A percentile compares a stretch with the other conserved stretches of the same genome.
Evolutionary conservation across 2,329 filamentous ascomycete species (phyloP).

Genomic region (Blastomyces emzantsi): DNA sequence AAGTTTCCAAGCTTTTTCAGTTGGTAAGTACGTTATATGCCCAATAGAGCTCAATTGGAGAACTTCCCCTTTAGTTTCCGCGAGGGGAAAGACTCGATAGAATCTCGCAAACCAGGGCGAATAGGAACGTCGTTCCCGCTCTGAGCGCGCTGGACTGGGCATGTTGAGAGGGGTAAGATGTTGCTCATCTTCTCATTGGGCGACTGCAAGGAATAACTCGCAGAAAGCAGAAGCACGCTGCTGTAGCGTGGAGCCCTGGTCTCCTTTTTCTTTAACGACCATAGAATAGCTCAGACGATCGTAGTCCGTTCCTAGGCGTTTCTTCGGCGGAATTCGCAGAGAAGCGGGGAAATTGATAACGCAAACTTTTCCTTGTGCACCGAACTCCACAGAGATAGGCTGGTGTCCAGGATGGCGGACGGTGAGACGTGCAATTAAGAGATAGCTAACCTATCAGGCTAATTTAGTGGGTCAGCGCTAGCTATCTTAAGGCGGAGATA

Average conservation of each 20-base stretch:
- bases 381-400: not conserved
- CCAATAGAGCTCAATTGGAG: too few species aligned
- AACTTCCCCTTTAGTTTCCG: not conserved
- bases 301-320: not conserved
- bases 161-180: not conserved
- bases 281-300: not conserved
- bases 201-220: not conserved
- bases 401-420: not conserved
- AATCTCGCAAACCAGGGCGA: not conserved
- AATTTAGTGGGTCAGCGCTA: not conserved
- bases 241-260: not conserved
- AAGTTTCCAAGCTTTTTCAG: not conserved
- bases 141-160: too few species aligned
- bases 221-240: not conserved
- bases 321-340: not conserved
- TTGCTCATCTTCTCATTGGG: not conserved
- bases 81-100: not conserved
- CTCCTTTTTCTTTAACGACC: not conserved
- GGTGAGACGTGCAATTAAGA: not conserved
- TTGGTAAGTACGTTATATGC: not conserved
- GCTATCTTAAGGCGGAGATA: too few species aligned
- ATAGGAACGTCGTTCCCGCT: not conserved
- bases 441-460: not conserved
- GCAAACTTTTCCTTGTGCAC: not conserved
- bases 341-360: not conserved